Conservation (phyloP, 495 filamentous ascomycete genomes). For the Neurospora sp. region DNA sequence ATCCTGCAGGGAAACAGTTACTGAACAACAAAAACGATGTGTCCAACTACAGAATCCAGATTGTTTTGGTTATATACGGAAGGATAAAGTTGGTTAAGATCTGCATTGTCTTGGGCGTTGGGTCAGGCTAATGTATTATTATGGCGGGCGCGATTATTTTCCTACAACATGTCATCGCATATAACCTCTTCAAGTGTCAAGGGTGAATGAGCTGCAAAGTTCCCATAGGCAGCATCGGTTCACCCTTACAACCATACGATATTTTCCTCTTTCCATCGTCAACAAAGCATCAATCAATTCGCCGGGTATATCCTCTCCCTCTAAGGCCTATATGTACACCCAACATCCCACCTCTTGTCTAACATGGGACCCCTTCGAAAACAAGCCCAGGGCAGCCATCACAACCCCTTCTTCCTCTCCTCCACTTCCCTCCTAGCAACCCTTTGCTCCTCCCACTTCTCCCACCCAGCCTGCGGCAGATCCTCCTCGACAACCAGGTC, state of each 20-base stretch:
- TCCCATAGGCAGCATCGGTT: neutral
- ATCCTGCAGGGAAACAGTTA: neutral
- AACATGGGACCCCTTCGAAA: neutral
- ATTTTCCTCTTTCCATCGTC: neutral
- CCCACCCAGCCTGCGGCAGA: conserved; percentile 85
- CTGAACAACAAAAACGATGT: neutral
- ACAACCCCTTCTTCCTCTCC: conserved; percentile 1
- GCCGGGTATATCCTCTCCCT: neutral
- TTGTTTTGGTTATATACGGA: neutral
- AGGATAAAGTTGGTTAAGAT: neutral
- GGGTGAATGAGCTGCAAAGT: neutral
- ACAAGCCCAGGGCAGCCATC: neutral
- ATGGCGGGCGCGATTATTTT: neutral
- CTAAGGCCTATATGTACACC: neutral
- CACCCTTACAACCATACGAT: neutral
- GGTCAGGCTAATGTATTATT: neutral
- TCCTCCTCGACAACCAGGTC: conserved; percentile 89
- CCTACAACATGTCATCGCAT: neutral
- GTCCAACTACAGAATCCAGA: neutral
- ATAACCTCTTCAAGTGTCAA: neutral
- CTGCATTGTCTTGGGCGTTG: neutral
- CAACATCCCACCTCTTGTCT: neutral
- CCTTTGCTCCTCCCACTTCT: conserved; percentile 59
- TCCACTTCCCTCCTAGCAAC: neutral
- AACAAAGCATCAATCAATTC: neutral